phyloP scores from a whole-genome alignment of 257 asterid genomes.

The Solanum paucissectum region DNA sequence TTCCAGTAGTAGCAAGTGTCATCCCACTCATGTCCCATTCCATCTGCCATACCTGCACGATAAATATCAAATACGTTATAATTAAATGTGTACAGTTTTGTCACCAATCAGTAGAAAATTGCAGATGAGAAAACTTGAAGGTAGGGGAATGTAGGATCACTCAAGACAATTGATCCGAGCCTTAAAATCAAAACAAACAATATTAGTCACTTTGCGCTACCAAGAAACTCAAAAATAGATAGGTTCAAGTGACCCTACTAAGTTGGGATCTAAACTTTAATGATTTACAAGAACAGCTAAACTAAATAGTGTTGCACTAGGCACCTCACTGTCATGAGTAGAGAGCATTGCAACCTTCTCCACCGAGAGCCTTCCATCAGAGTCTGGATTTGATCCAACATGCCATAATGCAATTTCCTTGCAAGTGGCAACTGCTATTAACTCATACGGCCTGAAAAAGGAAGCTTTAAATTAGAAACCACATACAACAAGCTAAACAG shows the following conservation, averaged over 20 bases:
- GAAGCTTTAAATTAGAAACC: not conserved
- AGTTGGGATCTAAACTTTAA: not conserved
- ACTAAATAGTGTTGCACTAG: not conserved
- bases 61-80: not conserved
- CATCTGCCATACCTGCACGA: slow-evolving; percentile 71
- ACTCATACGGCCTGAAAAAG: slow-evolving; percentile 75
- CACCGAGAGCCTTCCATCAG: slow-evolving; percentile 65
- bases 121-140: not conserved
- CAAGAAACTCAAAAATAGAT: not conserved
- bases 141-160: not conserved
- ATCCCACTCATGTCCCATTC: slow-evolving; percentile 98
- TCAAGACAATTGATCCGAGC: not conserved
- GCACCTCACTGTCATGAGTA: slow-evolving; percentile 67
- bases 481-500: not conserved
- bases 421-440: slow-evolving; percentile 72
- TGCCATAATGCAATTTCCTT: slow-evolving; percentile 90
- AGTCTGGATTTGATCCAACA: slow-evolving; percentile 59
- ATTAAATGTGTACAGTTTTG: too few species aligned
- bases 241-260: not conserved
- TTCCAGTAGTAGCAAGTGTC: slow-evolving; percentile 79
- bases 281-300: not conserved
- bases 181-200: not conserved
- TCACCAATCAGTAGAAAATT: too few species aligned
- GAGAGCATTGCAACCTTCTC: slow-evolving; percentile 58
- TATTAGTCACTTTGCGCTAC: not conserved